These are phyloP conservation scores for Phlyctochytrium planicorne DNA, from an alignment of 192 early-diverging fungal genomes.

Conservation along the genomic window DNA sequence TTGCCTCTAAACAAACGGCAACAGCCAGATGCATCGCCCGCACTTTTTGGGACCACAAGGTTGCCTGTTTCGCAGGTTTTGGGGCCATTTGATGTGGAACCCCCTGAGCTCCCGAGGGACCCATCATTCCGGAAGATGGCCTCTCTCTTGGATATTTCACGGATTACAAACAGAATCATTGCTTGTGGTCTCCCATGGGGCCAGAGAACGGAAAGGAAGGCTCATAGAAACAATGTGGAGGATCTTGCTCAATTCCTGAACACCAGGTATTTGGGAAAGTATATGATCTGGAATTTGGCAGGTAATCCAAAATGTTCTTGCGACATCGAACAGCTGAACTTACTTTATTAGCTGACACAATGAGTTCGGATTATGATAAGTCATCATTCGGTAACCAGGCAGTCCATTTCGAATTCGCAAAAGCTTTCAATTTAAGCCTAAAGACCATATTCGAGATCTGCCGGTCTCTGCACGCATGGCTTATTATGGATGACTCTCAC, in stretches of 20 bases:
- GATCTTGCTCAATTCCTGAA: slow-evolving; percentile 54
- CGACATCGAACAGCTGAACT: no score
- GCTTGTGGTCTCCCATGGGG: slow-evolving; percentile 43
- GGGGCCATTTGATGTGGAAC: neutral
- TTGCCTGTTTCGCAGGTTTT: neutral
- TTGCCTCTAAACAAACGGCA: neutral
- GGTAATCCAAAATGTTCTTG: no score
- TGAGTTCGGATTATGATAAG: slow-evolving; percentile 49
- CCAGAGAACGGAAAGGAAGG: slow-evolving; percentile 19
- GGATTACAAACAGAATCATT: slow-evolving; percentile 52
- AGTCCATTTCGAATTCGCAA: slow-evolving; percentile 43
- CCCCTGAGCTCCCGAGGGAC: slow-evolving; percentile 19
- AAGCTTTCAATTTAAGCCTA: slow-evolving; percentile 50
- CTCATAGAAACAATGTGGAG: slow-evolving; percentile 43
- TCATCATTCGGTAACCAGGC: slow-evolving; percentile 49
- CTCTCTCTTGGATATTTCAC: slow-evolving; percentile 40
- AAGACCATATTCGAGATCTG: slow-evolving; percentile 52
- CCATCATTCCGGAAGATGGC: slow-evolving; percentile 17
- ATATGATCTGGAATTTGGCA: slow-evolving; percentile 59
- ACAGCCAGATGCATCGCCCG: neutral
- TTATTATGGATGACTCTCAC: slow-evolving; percentile 42
- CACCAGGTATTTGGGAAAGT: slow-evolving; percentile 41
- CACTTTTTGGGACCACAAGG: neutral
- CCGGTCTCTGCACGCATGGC: slow-evolving; percentile 55
- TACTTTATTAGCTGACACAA: slow-evolving; percentile 40